These are phyloP conservation scores for Selenicereus undatus DNA, from an alignment of 148 eudicot species.

Conservation along the genomic window DNA sequence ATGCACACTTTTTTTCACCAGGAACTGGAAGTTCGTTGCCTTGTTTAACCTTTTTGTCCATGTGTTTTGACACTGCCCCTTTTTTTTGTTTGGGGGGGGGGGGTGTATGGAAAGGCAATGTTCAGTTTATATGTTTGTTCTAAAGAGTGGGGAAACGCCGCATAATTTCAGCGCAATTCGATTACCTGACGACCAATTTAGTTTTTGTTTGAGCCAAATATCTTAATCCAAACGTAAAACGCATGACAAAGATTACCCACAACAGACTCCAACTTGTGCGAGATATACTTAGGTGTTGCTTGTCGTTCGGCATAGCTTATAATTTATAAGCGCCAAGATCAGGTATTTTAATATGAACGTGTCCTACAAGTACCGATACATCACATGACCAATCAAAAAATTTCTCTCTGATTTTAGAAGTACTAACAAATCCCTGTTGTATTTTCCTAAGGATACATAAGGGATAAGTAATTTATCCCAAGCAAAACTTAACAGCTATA, in stretches of 20 bases:
- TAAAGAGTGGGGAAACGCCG: too few relatives aligned
- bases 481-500: slow-evolving; percentile 15
- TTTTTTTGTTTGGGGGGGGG: too few relatives aligned
- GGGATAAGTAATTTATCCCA: slow-evolving; percentile 14
- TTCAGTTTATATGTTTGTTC: too few relatives aligned
- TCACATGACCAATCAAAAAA: slow-evolving; percentile 25
- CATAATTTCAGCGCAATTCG: too few relatives aligned
- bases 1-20: too few relatives aligned
- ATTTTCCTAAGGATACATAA: slow-evolving; percentile 23
- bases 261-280: neutral
- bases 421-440: neutral
- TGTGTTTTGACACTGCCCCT: too few relatives aligned
- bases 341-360: neutral
- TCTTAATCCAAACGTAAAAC: too few relatives aligned
- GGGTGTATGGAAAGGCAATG: too few relatives aligned
- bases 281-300: neutral
- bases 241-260: too few relatives aligned
- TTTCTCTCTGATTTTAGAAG: neutral
- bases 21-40: too few relatives aligned
- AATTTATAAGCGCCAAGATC: neutral
- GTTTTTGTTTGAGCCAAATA: neutral
- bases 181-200: neutral
- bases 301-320: too few relatives aligned
- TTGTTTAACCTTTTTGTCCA: too few relatives aligned
- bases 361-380: slow-evolving; percentile 13